A percentile compares a stretch with the other conserved stretches of the same genome.
Evolutionary conservation across 352 stramenopile genomes (phyloP).

Genomic region (Pythium biforme): DNA sequence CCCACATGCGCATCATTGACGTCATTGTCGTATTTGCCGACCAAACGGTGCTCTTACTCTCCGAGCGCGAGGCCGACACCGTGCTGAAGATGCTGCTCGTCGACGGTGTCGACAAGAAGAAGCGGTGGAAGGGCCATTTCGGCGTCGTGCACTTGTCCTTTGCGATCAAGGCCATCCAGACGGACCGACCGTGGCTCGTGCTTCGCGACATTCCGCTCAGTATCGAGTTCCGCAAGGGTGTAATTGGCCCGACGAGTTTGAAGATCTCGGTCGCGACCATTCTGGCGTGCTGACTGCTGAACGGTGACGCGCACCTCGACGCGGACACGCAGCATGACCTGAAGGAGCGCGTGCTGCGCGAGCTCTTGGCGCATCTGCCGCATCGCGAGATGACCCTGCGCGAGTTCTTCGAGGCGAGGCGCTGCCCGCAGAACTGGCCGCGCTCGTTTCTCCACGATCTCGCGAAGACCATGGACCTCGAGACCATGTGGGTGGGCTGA

Average conservation of each 20-base stretch:
- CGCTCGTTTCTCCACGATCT: conserved; percentile 43
- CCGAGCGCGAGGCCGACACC: conserved; percentile 16
- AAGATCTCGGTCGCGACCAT: conserved; percentile 4
- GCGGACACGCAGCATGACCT: not conserved
- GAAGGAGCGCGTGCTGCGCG: conserved; percentile 17
- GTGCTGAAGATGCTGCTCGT: conserved; percentile 14
- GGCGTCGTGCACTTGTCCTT: conserved; percentile 10
- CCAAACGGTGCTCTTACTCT: conserved; percentile 12
- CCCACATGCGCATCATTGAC: conserved; percentile 31
- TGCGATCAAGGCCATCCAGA: not conserved
- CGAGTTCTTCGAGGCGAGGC: conserved; percentile 33
- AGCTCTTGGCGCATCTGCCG: conserved; percentile 20
- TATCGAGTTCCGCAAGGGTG: not conserved
- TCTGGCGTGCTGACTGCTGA: conserved; percentile 6
- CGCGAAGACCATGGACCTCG: conserved; percentile 38
- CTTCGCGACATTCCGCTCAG: conserved; percentile 1
- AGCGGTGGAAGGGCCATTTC: conserved; percentile 2
- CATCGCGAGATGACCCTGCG: conserved; percentile 28
- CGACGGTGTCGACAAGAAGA: not conserved
- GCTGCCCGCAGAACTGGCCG: conserved; percentile 35
- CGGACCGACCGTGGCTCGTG: not conserved
- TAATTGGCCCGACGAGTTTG: not conserved
- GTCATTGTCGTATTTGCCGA: conserved; percentile 14
- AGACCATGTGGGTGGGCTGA: conserved; percentile 12
- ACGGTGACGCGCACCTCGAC: conserved; percentile 6